A percentile compares a stretch with the other conserved stretches of the same genome.
Conservation (phyloP, 192 early-diverging fungal species). For the Mortierella hygrophila region DNA sequence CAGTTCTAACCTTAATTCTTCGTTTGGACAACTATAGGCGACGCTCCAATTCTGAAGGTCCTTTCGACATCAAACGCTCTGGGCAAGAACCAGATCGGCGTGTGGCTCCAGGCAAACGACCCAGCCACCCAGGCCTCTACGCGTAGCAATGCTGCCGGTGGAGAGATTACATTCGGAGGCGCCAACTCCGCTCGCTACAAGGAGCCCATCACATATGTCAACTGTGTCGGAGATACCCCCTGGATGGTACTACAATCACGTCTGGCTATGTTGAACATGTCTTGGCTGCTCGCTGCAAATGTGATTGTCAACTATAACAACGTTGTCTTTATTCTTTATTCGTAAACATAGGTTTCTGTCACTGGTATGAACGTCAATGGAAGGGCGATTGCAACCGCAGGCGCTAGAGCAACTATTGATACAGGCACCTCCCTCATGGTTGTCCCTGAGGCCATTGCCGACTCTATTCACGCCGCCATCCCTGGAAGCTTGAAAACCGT, state of each 20-base stretch:
- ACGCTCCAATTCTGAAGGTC: conserved; percentile 25
- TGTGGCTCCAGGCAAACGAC: conserved; percentile 10
- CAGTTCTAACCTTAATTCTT: neutral
- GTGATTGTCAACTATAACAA: neutral
- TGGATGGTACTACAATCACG: conserved; percentile 23
- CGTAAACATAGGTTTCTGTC: neutral
- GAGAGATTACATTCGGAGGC: conserved; percentile 52
- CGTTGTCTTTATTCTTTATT: too few species aligned
- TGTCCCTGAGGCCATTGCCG: conserved; percentile 50
- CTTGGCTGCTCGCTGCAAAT: too few species aligned
- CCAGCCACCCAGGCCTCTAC: neutral
- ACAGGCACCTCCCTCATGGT: conserved; percentile 70
- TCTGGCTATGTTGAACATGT: too few species aligned
- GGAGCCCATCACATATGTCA: conserved; percentile 26
- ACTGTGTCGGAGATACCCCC: conserved; percentile 25
- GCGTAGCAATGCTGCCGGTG: conserved; percentile 14
- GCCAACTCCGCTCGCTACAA: conserved; percentile 31
- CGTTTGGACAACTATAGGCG: neutral
- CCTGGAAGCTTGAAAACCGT: conserved; percentile 35
- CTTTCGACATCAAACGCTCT: conserved; percentile 17
- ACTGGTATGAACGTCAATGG: neutral
- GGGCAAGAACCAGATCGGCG: conserved; percentile 20
- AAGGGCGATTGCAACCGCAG: neutral
- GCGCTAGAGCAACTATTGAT: conserved; percentile 59
- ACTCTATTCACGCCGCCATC: conserved; percentile 59